Conservation (phyloP, 1,284 basidiomycete genomes). For the Lignosus rhinocerotis region DNA sequence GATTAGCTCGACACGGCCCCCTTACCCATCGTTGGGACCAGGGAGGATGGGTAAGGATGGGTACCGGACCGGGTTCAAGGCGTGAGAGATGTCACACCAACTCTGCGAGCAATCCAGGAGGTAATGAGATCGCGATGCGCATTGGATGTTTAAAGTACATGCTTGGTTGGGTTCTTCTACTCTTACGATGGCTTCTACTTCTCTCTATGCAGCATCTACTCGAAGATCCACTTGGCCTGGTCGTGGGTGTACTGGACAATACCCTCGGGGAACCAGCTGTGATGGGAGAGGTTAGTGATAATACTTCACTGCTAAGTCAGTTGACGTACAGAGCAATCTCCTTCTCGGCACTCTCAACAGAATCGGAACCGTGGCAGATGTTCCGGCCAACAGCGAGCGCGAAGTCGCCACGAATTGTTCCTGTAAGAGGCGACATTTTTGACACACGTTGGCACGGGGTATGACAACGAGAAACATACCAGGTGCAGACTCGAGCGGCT, state of each 20-base stretch:
- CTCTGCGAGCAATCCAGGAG: slow-evolving; percentile 2
- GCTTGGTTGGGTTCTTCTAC: slow-evolving; percentile 21
- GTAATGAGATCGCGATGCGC: slow-evolving; percentile 14
- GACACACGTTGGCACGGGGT: not conserved
- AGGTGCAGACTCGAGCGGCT: slow-evolving; percentile 88
- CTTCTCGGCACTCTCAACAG: slow-evolving; percentile 88
- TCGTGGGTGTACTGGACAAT: slow-evolving; percentile 74
- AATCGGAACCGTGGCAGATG: slow-evolving; percentile 94
- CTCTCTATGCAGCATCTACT: slow-evolving; percentile 48
- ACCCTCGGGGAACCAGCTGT: slow-evolving; percentile 86
- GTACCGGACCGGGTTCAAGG: not conserved
- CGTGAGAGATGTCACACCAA: slow-evolving; percentile 12
- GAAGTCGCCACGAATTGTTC: slow-evolving; percentile 92
- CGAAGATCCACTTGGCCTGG: slow-evolving; percentile 79
- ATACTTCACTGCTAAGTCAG: not conserved
- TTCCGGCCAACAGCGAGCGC: slow-evolving; percentile 92
- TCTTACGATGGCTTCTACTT: slow-evolving; percentile 13
- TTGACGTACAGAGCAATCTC: slow-evolving; percentile 82
- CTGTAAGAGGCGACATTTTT: slow-evolving; percentile 35
- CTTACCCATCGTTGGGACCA: slow-evolving; percentile 13
- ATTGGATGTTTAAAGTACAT: slow-evolving; percentile 21
- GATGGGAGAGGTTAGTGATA: slow-evolving; percentile 21
- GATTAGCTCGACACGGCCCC: not conserved
- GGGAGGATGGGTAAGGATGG: not conserved
- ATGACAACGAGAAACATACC: slow-evolving; percentile 47